Conservation (phyloP, 495 filamentous ascomycete species). For the Cladorrhinum samala region DNA sequence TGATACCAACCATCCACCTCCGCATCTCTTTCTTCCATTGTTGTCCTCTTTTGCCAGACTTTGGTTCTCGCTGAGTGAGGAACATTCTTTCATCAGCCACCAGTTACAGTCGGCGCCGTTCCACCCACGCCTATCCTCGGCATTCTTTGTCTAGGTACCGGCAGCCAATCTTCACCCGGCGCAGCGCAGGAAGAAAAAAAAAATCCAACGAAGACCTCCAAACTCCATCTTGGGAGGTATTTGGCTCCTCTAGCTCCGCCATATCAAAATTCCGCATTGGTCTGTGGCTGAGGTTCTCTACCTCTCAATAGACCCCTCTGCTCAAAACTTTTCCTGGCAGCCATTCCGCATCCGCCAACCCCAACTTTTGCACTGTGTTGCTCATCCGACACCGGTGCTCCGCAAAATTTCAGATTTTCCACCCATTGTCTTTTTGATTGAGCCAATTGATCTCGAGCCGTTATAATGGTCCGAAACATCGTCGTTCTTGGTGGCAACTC, state of each 20-base stretch:
- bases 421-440: conserved; percentile 8
- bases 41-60: conserved; percentile 3
- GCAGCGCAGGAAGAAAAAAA: not conserved
- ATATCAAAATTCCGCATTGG: not conserved
- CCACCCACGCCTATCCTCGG: conserved; percentile 21
- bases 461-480: conserved; percentile 89
- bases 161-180: not conserved
- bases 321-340: not conserved
- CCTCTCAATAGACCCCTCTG: not conserved
- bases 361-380: conserved; percentile 8
- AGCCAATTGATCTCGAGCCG: conserved; percentile 32
- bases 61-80: not conserved
- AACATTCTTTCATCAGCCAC: conserved; percentile 2
- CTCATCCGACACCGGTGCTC: conserved; percentile 10
- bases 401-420: conserved; percentile 7
- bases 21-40: conserved; percentile 6
- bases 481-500: conserved; percentile 92
- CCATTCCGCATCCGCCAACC: conserved; percentile 8
- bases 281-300: not conserved
- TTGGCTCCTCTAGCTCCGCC: not conserved
- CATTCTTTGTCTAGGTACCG: conserved; percentile 20
- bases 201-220: too few species aligned
- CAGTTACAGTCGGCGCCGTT: not conserved
- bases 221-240: too few species aligned
- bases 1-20: conserved; percentile 10